Percentiles rank a stretch among this genome's conserved stretches.
phyloP scores from a whole-genome alignment of 495 filamentous ascomycete genomes.

The Annulohypoxylon stygium region DNA sequence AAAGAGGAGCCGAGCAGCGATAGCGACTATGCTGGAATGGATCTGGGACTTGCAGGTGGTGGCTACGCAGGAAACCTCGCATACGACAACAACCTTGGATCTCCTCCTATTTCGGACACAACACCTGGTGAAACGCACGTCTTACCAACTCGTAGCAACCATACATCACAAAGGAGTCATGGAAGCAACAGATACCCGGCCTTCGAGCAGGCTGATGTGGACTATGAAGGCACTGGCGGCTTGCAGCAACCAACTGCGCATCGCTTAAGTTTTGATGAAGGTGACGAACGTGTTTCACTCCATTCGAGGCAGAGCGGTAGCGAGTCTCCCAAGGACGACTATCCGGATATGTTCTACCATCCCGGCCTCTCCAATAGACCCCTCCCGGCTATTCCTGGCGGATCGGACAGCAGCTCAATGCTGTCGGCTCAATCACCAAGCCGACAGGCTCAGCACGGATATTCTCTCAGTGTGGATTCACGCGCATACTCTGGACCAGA shows the following conservation, averaged over 20 bases:
- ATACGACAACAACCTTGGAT: slow-evolving; percentile 73
- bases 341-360: slow-evolving; percentile 94
- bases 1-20: slow-evolving; percentile 71
- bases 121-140: slow-evolving; percentile 51
- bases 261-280: slow-evolving; percentile 92
- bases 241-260: slow-evolving; percentile 77
- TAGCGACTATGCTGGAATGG: slow-evolving; percentile 77
- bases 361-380: slow-evolving; percentile 80
- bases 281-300: slow-evolving; percentile 77
- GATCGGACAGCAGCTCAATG: slow-evolving; percentile 58
- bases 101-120: slow-evolving; percentile 52
- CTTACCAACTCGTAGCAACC: slow-evolving; percentile 49
- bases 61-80: slow-evolving; percentile 79
- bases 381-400: slow-evolving; percentile 81
- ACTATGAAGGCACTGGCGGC: slow-evolving; percentile 88
- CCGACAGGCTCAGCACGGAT: slow-evolving; percentile 53
- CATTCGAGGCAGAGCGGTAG: slow-evolving; percentile 67
- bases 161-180: slow-evolving; percentile 55
- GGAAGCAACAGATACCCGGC: slow-evolving; percentile 54
- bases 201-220: slow-evolving; percentile 63
- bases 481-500: slow-evolving; percentile 54
- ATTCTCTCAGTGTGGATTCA: slow-evolving; percentile 58
- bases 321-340: slow-evolving; percentile 73
- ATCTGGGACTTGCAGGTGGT: slow-evolving; percentile 79
- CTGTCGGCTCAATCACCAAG: slow-evolving; percentile 54